These are phyloP conservation scores for Hypoxylon sp. DNA, from an alignment of 2,329 filamentous ascomycete species.

Conservation along the genomic window DNA sequence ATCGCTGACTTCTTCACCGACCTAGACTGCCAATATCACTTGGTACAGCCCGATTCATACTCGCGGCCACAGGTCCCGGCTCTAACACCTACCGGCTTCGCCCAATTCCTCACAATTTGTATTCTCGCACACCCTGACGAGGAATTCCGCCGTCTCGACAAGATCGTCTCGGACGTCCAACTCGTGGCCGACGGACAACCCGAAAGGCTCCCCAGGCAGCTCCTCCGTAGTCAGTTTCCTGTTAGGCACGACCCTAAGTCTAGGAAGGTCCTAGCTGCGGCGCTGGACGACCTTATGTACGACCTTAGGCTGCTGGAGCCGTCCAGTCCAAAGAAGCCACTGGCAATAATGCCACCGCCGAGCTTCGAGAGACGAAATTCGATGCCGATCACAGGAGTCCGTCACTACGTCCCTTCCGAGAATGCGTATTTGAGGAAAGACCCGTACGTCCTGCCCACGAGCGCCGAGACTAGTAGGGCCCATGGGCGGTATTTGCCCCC, in stretches of 20 bases:
- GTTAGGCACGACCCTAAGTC: conserved; percentile 68
- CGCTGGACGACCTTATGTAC: conserved; percentile 63
- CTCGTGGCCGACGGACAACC: conserved; percentile 74
- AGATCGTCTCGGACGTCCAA: conserved; percentile 78
- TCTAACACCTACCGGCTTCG: conserved; percentile 77
- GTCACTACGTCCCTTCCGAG: conserved; percentile 12
- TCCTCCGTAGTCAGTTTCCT: conserved; percentile 81
- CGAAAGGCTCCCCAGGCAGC: conserved; percentile 83
- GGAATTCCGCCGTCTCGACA: conserved; percentile 79
- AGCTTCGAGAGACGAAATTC: conserved; percentile 11
- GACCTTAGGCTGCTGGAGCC: conserved; percentile 39
- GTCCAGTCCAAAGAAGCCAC: conserved; percentile 11
- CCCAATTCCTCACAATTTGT: conserved; percentile 78
- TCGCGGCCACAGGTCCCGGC: conserved; percentile 73
- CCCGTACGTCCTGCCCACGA: not conserved
- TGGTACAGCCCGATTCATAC: conserved; percentile 69
- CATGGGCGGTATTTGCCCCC: conserved; percentile 10
- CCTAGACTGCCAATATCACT: conserved; percentile 73
- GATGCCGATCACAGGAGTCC: conserved; percentile 2
- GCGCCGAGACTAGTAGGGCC: conserved; percentile 1
- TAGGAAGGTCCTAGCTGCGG: conserved; percentile 72
- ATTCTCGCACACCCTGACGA: conserved; percentile 82
- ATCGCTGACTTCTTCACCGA: conserved; percentile 72
- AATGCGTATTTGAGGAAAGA: conserved; percentile 14
- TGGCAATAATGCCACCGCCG: conserved; percentile 28